Evolutionary conservation across 2,329 filamentous ascomycete genomes (phyloP), one percentile per base, ranked within the genome.

Genomic region (Aspergillaceae sp.): DNA sequence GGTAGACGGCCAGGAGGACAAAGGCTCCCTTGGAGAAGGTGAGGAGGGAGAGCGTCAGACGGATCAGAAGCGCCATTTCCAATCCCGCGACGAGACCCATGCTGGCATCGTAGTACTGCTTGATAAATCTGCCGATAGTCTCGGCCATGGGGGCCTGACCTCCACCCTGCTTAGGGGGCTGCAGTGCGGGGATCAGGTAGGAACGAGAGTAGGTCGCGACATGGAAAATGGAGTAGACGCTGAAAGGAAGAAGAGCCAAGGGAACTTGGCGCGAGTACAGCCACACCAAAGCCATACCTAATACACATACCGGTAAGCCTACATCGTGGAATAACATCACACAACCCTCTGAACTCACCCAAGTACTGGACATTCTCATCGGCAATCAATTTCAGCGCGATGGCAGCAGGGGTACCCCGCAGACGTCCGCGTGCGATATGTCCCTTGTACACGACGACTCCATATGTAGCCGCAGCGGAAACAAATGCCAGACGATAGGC

Each of bases 301-400:
- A 34, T 27, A 33, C 33, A 36, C 11, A 30, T 52, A 19, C 46
- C 29, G 38, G 46, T 48, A 30, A 51, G 44, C 29, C 30, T 19
- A 19, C 19, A 19, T 19, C 19, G 2, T 19, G 19, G 19, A 19
- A 19, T 1, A 19, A 19, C 19, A 19, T 19, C 19, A 19, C 19
- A 19, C 19, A 19, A 19, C 19, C 19, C 19, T 19, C 19, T 19
- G 19, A 19, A 19, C 88, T 66, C 78, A 97, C 92, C 76, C 51
- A 98, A 78, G 67, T 98, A 98, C 71, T 97, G 92, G 44, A 98
- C 87, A 69, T 98, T 98, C 78, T 98, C 92, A 66, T 98, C 92
- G 8, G 81, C 76, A 47, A 84, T 74, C 55, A 95, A 74, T 51
- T 82, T 78, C 48, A 91, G 45, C 42, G 77, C 68, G 48, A 85